A percentile compares a stretch with the other conserved stretches of the same genome.
Evolutionary conservation across 2,329 filamentous ascomycete genomes (phyloP).

Genomic region (Apiospora aurea): DNA sequence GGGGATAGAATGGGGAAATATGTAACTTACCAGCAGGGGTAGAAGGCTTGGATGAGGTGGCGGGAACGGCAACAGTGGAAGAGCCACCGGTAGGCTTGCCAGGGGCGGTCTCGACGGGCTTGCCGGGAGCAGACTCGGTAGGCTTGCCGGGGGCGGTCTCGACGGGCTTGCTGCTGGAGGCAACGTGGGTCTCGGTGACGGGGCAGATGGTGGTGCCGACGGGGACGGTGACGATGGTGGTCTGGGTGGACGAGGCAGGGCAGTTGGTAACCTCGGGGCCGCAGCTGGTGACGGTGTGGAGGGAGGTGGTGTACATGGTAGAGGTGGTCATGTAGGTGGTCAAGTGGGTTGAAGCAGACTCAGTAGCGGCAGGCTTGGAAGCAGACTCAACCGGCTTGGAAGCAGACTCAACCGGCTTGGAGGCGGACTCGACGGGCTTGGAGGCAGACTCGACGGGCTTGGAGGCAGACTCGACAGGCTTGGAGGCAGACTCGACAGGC

Average conservation of each 20-base stretch:
- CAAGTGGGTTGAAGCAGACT: conserved; percentile 24
- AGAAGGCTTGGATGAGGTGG: conserved; percentile 33
- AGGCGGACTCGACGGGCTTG: too few species aligned
- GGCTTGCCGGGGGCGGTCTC: conserved; percentile 31
- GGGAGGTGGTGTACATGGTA: conserved; percentile 58
- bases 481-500: too few species aligned
- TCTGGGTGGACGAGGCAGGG: conserved; percentile 46
- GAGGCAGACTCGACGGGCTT: too few species aligned
- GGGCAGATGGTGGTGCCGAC: conserved; percentile 68
- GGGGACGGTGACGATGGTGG: conserved; percentile 62
- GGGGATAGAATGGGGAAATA: too few species aligned
- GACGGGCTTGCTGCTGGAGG: conserved; percentile 28
- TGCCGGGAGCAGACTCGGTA: conserved; percentile 22
- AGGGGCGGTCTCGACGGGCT: neutral
- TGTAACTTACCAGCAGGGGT: conserved; percentile 38
- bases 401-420: too few species aligned
- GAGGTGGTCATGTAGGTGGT: conserved; percentile 53
- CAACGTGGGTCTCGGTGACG: conserved; percentile 54
- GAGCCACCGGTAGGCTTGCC: conserved; percentile 21
- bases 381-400: neutral
- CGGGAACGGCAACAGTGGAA: conserved; percentile 40
- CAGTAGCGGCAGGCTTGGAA: neutral
- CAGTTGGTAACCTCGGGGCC: conserved; percentile 59
- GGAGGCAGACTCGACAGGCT: too few species aligned
- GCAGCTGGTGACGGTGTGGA: conserved; percentile 60